Conservation (phyloP, 1,284 basidiomycete genomes). For the Gomphus sp. region DNA sequence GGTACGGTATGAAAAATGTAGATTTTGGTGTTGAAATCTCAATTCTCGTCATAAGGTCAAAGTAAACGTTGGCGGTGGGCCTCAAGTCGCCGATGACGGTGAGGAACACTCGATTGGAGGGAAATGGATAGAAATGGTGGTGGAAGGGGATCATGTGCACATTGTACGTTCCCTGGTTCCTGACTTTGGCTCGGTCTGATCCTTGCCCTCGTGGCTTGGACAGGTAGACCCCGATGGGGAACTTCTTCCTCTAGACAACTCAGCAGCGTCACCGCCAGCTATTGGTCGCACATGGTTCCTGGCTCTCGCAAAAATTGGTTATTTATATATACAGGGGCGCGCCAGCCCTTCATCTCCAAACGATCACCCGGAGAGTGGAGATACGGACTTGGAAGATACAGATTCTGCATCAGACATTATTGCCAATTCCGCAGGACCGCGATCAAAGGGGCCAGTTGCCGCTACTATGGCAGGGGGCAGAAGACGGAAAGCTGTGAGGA, state of each 20-base stretch:
- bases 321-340: background rate
- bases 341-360: background rate
- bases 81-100: constrained; percentile 46
- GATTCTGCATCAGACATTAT: constrained; percentile 1
- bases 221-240: constrained; percentile 36
- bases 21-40: background rate
- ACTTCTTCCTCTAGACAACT: constrained; percentile 42
- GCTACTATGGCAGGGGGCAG: constrained; percentile 8
- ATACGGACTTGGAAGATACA: constrained; percentile 2
- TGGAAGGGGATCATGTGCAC: constrained; percentile 61
- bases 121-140: constrained; percentile 65
- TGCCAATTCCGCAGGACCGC: background rate
- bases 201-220: constrained; percentile 1
- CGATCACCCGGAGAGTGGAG: background rate
- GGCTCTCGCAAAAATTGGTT: constrained; percentile 9
- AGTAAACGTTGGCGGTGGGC: constrained; percentile 52
- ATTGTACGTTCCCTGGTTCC: constrained; percentile 41
- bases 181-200: background rate
- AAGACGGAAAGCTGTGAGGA: constrained; percentile 4
- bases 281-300: constrained; percentile 44
- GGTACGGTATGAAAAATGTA: constrained; percentile 27
- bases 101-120: constrained; percentile 30
- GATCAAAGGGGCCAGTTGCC: background rate
- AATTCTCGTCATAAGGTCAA: constrained; percentile 39
- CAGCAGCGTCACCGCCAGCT: constrained; percentile 36